Base-by-base conservation (phyloP, 148 eudicot genomes). In the Silene conica region DNA sequence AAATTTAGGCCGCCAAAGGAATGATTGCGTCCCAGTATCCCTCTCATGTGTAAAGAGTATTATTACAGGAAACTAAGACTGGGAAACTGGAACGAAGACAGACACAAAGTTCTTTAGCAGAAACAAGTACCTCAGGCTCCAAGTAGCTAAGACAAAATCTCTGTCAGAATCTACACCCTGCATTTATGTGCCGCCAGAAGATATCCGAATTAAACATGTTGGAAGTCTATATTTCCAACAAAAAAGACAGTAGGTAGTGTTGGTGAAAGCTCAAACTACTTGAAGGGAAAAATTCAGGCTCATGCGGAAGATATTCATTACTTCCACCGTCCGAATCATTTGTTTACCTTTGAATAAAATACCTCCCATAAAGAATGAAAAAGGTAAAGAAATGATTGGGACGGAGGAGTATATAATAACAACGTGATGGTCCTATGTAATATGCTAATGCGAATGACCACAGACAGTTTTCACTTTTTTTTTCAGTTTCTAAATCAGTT, bases 121-220 rank as follows among this genome's bases (percentile, higher is more conserved):
- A 72, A 63, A 15, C 72, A 67, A 73, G 78, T 75, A 90, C 98
- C 98, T 90, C 45, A 93, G 73, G 61, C 82, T 89, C 98, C 98
- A 93, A 34, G 84, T 85, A 52, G 98, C 98, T 65, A 81, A 73
- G 12, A 90, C 81, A 81, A 68, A 83, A 45, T 74, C 74, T 69
- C 65, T 73, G 56, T 80, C 81, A 38, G 80, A 74, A 78, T 76
- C 67, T 61, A 68, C 59, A 69, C 85, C 93, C 96, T 92, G 93
- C 77, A 76, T 55, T 70, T 22, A 14, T 64, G 20, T 23, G 45
- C 11, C 20, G 20, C 26, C 65, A 60, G 73, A 64, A 50, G 48
- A 57, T 58, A 57, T 58, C 21, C 16, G 16, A 76, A 28, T 19
- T 0, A 60, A 22, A 43, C 26, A 21, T 12, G n/a, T n/a, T n/a